These are phyloP conservation scores for Colletotrichum nymphaeae DNA, from an alignment of 2,329 filamentous ascomycete species.

Conservation along the genomic window DNA sequence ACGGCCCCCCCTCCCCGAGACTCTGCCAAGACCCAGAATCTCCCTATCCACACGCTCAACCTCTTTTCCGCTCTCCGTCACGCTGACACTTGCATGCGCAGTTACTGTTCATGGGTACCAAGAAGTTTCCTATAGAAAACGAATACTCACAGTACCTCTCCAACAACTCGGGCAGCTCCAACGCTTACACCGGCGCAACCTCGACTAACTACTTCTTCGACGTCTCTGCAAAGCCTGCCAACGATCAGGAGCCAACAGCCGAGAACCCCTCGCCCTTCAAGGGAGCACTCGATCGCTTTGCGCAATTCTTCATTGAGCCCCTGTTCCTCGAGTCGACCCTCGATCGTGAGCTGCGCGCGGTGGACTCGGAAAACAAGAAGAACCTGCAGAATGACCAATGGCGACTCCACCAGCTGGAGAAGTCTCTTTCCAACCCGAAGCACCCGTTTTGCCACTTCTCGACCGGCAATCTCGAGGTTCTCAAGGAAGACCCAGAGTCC, in stretches of 20 bases:
- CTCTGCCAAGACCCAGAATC: neutral
- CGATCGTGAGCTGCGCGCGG: constrained; percentile 87
- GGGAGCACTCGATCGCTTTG: constrained; percentile 89
- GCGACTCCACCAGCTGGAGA: constrained; percentile 88
- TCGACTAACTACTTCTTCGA: constrained; percentile 99
- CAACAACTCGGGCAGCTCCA: constrained; percentile 89
- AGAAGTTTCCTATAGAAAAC: constrained; percentile 97
- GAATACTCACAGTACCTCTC: constrained; percentile 95
- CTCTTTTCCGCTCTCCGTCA: constrained; percentile 19
- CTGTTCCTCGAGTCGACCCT: constrained; percentile 87
- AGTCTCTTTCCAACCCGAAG: constrained; percentile 85
- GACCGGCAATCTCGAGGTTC: constrained; percentile 86
- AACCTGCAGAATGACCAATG: constrained; percentile 92
- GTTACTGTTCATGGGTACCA: constrained; percentile 97
- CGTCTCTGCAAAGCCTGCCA: constrained; percentile 82
- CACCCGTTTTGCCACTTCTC: constrained; percentile 94
- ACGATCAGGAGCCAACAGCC: constrained; percentile 66
- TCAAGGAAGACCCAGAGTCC: constrained; percentile 84
- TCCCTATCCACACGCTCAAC: neutral
- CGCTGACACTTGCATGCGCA: constrained; percentile 42
- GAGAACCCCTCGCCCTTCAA: constrained; percentile 72
- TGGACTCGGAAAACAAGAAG: constrained; percentile 98
- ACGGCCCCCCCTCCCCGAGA: constrained; percentile 41
- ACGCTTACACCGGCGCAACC: constrained; percentile 92
- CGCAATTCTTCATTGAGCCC: constrained; percentile 92